Conservation (phyloP, 2,329 filamentous ascomycete species). For the Ramularia endophylla region DNA sequence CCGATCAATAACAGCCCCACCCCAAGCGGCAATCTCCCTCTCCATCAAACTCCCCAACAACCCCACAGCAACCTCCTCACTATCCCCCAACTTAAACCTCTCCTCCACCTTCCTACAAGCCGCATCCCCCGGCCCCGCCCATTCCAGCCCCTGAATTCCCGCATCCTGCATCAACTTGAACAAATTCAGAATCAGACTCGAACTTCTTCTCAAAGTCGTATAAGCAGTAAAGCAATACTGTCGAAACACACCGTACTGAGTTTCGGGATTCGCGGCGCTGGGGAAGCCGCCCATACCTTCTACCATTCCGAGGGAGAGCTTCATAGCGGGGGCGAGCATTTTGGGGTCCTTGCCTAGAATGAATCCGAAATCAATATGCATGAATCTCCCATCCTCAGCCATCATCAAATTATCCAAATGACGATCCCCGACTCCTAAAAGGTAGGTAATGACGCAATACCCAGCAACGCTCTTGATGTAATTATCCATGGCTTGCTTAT, state of each 20-base stretch:
- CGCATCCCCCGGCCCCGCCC: constrained; percentile 58
- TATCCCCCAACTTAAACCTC: constrained; percentile 84
- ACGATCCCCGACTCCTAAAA: constrained; percentile 90
- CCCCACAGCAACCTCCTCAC: constrained; percentile 84
- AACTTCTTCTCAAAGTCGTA: constrained; percentile 80
- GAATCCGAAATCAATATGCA: constrained; percentile 97
- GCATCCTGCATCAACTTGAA: constrained; percentile 98
- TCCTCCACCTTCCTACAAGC: constrained; percentile 93
- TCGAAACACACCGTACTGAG: constrained; percentile 80
- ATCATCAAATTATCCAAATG: constrained; percentile 94
- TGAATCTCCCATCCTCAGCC: constrained; percentile 86
- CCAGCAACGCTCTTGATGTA: constrained; percentile 95
- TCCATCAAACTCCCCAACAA: constrained; percentile 87
- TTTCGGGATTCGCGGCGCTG: constrained; percentile 18
- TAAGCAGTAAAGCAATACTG: constrained; percentile 96
- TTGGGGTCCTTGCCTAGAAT: constrained; percentile 97
- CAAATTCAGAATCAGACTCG: constrained; percentile 85
- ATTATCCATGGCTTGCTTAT: constrained; percentile 88
- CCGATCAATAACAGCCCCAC: constrained; percentile 90
- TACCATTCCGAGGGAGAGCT: constrained; percentile 96
- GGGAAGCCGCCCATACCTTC: constrained; percentile 84
- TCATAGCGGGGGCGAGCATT: constrained; percentile 94
- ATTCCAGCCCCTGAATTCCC: constrained; percentile 89
- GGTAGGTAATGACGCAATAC: constrained; percentile 98
- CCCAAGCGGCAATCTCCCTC: constrained; percentile 81